These are phyloP conservation scores for Scutellaria minor DNA, from an alignment of 257 asterid species.

Conservation along the genomic window DNA sequence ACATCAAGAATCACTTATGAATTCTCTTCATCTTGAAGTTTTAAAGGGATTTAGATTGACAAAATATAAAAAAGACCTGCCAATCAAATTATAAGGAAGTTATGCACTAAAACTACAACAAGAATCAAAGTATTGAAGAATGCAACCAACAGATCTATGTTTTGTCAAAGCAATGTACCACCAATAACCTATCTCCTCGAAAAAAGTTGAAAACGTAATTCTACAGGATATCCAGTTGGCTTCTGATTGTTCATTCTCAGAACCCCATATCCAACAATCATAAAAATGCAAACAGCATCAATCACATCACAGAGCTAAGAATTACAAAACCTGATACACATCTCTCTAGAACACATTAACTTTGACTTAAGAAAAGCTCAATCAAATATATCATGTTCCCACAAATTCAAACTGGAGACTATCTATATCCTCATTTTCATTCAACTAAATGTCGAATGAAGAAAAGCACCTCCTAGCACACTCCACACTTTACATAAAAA, in stretches of 20 bases:
- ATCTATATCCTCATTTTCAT: background rate
- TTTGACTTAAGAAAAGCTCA: background rate
- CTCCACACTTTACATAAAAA: background rate
- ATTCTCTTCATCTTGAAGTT: conserved; percentile 96
- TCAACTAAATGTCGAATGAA: background rate
- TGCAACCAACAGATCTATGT: too few relatives aligned
- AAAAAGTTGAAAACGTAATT: background rate
- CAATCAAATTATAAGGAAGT: background rate
- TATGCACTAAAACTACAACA: conserved; percentile 13
- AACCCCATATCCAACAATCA: background rate
- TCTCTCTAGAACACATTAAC: background rate
- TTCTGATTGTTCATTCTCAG: background rate
- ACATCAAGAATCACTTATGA: too few relatives aligned
- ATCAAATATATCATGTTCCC: background rate
- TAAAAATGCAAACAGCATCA: conserved; percentile 20
- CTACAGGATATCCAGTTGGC: background rate
- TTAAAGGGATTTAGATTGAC: conserved; percentile 92
- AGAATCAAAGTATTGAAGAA: too few relatives aligned
- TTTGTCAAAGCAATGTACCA: too few relatives aligned
- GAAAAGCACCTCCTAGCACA: conserved; percentile 10
- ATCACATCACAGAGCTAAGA: conserved; percentile 25
- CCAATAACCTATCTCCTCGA: too few relatives aligned
- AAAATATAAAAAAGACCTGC: conserved; percentile 61
- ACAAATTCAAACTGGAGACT: background rate
- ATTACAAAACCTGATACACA: background rate